Evolutionary conservation across 2,329 filamentous ascomycete species (phyloP).

Genomic region (Coniochaeta ligniaria): DNA sequence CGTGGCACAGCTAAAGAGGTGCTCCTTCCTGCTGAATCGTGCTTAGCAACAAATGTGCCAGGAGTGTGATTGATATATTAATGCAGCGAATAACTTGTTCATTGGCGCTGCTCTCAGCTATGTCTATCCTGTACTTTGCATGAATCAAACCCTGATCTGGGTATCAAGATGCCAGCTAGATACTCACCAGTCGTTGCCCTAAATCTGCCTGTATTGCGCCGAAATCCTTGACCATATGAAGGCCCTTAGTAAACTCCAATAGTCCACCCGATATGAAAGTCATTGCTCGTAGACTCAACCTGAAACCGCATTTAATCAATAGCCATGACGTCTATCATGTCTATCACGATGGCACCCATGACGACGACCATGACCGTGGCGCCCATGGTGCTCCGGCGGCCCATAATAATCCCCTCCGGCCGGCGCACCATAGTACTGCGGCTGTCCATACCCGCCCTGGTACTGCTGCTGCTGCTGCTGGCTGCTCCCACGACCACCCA

Average conservation of each 20-base stretch:
- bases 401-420: background rate
- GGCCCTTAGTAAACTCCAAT: background rate
- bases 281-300: background rate
- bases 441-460: background rate
- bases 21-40: background rate
- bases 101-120: background rate
- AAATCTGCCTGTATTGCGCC: too few species aligned
- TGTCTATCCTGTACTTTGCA: background rate
- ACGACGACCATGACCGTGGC: background rate
- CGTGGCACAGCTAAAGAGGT: background rate
- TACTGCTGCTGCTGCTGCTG: background rate
- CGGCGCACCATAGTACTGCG: background rate
- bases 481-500: constrained; percentile 3
- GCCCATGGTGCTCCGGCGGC: background rate
- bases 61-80: too few species aligned
- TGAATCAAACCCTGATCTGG: background rate
- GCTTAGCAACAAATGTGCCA: too few species aligned
- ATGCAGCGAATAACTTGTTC: too few species aligned
- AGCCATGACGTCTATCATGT: background rate
- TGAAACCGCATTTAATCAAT: background rate
- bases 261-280: background rate
- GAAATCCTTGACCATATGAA: background rate
- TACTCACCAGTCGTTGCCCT: too few species aligned
- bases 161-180: background rate
- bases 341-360: background rate